Conservation (phyloP, 2,329 filamentous ascomycete species). For the Ceratocystis albifundus region DNA sequence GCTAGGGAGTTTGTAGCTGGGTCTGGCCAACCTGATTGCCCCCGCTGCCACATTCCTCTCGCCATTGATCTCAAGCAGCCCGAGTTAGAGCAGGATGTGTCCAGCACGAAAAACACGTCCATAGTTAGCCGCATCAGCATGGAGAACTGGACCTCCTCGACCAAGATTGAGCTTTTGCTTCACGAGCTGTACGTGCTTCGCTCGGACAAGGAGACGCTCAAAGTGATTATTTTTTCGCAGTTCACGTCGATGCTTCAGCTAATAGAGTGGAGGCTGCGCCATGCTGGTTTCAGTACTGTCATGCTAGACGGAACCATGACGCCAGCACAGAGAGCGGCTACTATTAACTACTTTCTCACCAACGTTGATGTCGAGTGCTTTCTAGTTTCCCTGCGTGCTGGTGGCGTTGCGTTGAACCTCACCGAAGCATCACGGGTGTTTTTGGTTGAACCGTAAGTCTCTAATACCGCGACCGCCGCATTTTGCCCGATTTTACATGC, state of each 20-base stretch:
- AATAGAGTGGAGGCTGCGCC: conserved; percentile 89
- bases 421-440: conserved; percentile 93
- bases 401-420: conserved; percentile 87
- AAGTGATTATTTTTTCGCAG: conserved; percentile 95
- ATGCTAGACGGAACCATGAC: conserved; percentile 98
- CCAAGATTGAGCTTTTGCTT: conserved; percentile 92
- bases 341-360: conserved; percentile 93
- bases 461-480: not conserved
- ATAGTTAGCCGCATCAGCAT: conserved; percentile 99
- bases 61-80: conserved; percentile 90
- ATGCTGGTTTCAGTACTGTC: conserved; percentile 94
- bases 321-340: conserved; percentile 80
- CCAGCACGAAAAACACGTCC: conserved; percentile 75
- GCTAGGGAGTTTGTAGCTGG: conserved; percentile 53
- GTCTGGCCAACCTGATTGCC: conserved; percentile 68
- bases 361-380: conserved; percentile 93
- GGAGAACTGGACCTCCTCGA: conserved; percentile 97
- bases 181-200: conserved; percentile 88
- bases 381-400: conserved; percentile 88
- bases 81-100: conserved; percentile 76
- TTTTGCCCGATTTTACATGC: not conserved
- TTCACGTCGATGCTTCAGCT: conserved; percentile 96
- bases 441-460: conserved; percentile 81
- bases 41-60: conserved; percentile 79
- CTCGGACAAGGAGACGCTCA: conserved; percentile 84